These are phyloP conservation scores for Ceratocystis smalleyi DNA, from an alignment of 2,329 filamentous ascomycete species.

Conservation along the genomic window DNA sequence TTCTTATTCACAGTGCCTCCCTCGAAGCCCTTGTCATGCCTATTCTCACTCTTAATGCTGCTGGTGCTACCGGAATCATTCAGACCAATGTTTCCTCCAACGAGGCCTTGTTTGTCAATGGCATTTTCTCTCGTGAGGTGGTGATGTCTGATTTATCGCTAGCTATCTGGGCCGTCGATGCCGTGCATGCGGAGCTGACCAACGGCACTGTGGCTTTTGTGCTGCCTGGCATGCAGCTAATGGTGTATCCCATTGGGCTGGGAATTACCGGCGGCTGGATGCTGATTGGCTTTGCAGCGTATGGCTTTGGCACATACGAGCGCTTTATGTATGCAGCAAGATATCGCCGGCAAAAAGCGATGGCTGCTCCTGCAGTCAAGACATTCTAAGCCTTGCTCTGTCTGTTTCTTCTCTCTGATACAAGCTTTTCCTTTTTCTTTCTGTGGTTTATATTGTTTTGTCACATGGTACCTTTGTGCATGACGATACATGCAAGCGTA, in stretches of 20 bases:
- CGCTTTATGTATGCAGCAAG: slow-evolving; percentile 50
- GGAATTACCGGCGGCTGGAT: slow-evolving; percentile 51
- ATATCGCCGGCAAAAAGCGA: slow-evolving; percentile 26
- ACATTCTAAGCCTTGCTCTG: slow-evolving; percentile 10
- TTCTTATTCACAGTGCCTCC: slow-evolving; percentile 29
- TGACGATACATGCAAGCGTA: neutral
- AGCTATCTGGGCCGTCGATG: slow-evolving; percentile 36
- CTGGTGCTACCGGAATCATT: slow-evolving; percentile 36
- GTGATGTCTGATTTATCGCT: slow-evolving; percentile 35
- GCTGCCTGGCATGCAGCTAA: slow-evolving; percentile 50
- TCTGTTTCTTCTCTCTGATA: neutral
- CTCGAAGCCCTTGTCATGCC: slow-evolving; percentile 52
- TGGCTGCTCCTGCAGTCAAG: slow-evolving; percentile 7
- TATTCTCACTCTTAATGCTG: slow-evolving; percentile 49
- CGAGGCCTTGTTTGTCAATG: slow-evolving; percentile 55
- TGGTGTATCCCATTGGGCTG: slow-evolving; percentile 56
- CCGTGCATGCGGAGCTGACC: slow-evolving; percentile 29
- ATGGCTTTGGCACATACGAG: slow-evolving; percentile 50
- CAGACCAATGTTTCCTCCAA: slow-evolving; percentile 51
- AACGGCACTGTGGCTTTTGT: slow-evolving; percentile 48
- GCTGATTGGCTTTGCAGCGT: slow-evolving; percentile 37
- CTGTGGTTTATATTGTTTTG: neutral
- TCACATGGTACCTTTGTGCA: neutral
- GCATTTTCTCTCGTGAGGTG: slow-evolving; percentile 48
- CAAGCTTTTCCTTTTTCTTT: neutral